phyloP scores from a whole-genome alignment of 2,329 filamentous ascomycete genomes.

The Ophiostoma sp. region DNA sequence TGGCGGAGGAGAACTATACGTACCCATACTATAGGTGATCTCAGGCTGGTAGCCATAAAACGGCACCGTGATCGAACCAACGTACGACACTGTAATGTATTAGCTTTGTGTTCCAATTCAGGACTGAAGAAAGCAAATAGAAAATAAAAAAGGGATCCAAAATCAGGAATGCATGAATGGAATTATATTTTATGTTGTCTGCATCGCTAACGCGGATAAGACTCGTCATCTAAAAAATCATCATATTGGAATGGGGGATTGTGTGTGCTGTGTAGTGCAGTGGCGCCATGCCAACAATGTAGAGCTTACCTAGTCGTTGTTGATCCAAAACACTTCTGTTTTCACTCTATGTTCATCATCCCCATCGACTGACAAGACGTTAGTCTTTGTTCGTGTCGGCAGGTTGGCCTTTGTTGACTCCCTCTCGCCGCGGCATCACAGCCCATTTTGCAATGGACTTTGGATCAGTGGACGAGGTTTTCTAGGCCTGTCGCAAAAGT shows the following conservation, averaged over 20 bases:
- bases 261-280: neutral
- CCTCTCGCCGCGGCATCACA: constrained; percentile 1
- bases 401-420: neutral
- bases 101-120: constrained; percentile 22
- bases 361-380: constrained; percentile 14
- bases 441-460: constrained; percentile 16
- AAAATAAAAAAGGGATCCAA: constrained; percentile 28
- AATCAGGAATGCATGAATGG: constrained; percentile 67
- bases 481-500: constrained; percentile 96
- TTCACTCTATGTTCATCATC: neutral
- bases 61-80: neutral
- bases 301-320: constrained; percentile 23
- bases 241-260: constrained; percentile 41
- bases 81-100: constrained; percentile 19
- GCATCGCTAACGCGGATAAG: constrained; percentile 72
- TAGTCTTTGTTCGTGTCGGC: constrained; percentile 9
- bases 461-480: constrained; percentile 98
- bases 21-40: neutral
- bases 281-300: neutral
- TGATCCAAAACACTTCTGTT: neutral
- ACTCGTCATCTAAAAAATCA: constrained; percentile 73
- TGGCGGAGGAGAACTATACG: neutral
- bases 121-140: constrained; percentile 30
- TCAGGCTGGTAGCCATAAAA: neutral
- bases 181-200: constrained; percentile 61